These are phyloP conservation scores for Eleusine indica DNA, from an alignment of 176 grass and related monocot species.

Conservation along the genomic window DNA sequence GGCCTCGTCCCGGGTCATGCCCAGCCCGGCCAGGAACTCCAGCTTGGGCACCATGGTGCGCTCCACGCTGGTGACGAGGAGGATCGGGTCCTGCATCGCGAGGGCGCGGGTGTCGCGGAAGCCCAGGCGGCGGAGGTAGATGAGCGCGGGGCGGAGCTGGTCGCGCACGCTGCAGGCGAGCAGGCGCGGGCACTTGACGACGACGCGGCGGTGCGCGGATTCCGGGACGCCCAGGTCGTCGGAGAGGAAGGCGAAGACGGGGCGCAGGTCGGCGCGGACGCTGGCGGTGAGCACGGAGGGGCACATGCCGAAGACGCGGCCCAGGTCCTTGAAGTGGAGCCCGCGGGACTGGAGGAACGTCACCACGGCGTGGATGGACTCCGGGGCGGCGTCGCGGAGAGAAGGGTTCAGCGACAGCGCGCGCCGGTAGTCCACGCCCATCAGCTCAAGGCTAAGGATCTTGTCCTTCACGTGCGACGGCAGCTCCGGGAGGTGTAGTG, in stretches of 20 bases:
- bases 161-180: constrained; percentile 67
- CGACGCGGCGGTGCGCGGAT: constrained; percentile 41
- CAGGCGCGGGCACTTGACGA: constrained; percentile 67
- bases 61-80: constrained; percentile 75
- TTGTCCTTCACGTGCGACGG: constrained; percentile 65
- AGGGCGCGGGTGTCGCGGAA: constrained; percentile 46
- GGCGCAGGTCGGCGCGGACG: constrained; percentile 52
- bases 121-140: constrained; percentile 74
- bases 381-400: constrained; percentile 51
- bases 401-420: constrained; percentile 56
- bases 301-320: constrained; percentile 60
- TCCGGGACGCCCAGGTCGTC: constrained; percentile 58
- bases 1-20: constrained; percentile 53
- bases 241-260: constrained; percentile 71
- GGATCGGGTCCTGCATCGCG: constrained; percentile 61
- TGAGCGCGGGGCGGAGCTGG: constrained; percentile 63
- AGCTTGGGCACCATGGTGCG: constrained; percentile 67
- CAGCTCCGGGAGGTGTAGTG: constrained; percentile 52
- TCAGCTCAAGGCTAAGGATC: constrained; percentile 70
- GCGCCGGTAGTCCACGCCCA: constrained; percentile 72
- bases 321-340: constrained; percentile 70
- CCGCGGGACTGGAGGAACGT: constrained; percentile 67
- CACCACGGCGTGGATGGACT: constrained; percentile 59
- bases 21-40: constrained; percentile 47
- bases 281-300: constrained; percentile 55